Base-by-base conservation (phyloP, 805 yeast species). In the Cyberlindnera japonica region DNA sequence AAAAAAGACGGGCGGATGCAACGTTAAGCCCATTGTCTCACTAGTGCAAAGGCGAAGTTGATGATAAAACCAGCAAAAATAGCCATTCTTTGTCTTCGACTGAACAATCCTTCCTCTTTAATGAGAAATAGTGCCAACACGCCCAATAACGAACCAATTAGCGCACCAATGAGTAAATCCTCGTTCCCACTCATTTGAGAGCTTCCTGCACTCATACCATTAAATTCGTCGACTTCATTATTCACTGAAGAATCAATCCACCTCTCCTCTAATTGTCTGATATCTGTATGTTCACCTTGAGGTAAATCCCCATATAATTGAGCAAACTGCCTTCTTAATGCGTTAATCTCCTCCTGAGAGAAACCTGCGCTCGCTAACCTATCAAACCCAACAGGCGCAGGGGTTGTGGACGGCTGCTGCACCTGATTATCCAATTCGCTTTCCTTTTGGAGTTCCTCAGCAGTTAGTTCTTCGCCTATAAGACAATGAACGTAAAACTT, bases 351-450 rank as follows among this genome's bases (percentile, higher is more conserved):
- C 44, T 77, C 83, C 23, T 77, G 85, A 5, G 85, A 72, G 56
- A 90, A 86, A 8, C 97, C 97, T 32, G 89, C 90, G 23, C 79
- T 77, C 14, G 89, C 69, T 38, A 90, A 67, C 30, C 96, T 64
- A 59, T 90, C 96, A 59, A 90, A 87, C 2, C 97, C 96, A 13
- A 81, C 74, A 3, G 82, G 80, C 12, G 87, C 89, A 1, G 86
- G 87, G 1, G 71, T 58, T 0, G 84, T 79, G 3, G 75, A 61
- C 35, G 65, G 64, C 23, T 65, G 67, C 15, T 78, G 83, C 9
- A 72, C 74, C 39, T 56, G 54, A 37, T 64, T 64, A 53, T 83
- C 90, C 37, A 76, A 50, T 37, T 72, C 74, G 36, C 71, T 77
- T 50, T 85, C 95, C 32, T 74, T 66, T 1, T 64, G 68, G 21